Percentiles rank a stretch among this genome's conserved stretches.
Conservation (phyloP, 2,329 filamentous ascomycete species). For the Ophiocordyceps robertsii region DNA sequence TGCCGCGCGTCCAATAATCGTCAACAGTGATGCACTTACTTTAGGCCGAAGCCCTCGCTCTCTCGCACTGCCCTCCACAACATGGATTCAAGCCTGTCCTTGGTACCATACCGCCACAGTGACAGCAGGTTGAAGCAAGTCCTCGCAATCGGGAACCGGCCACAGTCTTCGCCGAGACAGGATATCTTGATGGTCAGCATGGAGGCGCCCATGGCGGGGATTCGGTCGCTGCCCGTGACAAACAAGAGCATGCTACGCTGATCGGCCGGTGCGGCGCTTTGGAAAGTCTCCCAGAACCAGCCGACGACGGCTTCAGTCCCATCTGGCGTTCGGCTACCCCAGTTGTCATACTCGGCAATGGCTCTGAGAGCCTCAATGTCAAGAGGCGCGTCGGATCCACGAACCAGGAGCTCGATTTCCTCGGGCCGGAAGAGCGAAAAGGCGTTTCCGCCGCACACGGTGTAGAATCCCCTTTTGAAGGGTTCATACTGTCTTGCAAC, state of each 20-base stretch:
- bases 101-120: constrained; percentile 57
- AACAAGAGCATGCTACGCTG: constrained; percentile 75
- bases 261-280: constrained; percentile 46
- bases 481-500: constrained; percentile 79
- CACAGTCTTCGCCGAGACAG: constrained; percentile 61
- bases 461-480: constrained; percentile 89
- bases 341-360: constrained; percentile 73
- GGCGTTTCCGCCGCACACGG: constrained; percentile 79
- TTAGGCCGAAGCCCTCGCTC: constrained; percentile 86
- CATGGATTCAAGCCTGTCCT: constrained; percentile 52
- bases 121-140: constrained; percentile 85
- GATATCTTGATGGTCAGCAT: constrained; percentile 64
- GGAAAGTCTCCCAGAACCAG: constrained; percentile 87
- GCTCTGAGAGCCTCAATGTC: constrained; percentile 64
- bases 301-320: constrained; percentile 52
- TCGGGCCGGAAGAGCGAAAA: constrained; percentile 78
- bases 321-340: constrained; percentile 43
- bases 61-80: constrained; percentile 80
- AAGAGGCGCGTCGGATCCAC: constrained; percentile 72
- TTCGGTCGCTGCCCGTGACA: constrained; percentile 80
- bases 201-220: constrained; percentile 76
- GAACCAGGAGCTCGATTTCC: constrained; percentile 78
- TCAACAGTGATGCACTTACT: constrained; percentile 30
- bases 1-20: constrained; percentile 6
- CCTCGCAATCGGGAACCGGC: constrained; percentile 69